Conservation (phyloP, 2,329 filamentous ascomycete genomes). For the Graphiopsis chlorocephala region DNA sequence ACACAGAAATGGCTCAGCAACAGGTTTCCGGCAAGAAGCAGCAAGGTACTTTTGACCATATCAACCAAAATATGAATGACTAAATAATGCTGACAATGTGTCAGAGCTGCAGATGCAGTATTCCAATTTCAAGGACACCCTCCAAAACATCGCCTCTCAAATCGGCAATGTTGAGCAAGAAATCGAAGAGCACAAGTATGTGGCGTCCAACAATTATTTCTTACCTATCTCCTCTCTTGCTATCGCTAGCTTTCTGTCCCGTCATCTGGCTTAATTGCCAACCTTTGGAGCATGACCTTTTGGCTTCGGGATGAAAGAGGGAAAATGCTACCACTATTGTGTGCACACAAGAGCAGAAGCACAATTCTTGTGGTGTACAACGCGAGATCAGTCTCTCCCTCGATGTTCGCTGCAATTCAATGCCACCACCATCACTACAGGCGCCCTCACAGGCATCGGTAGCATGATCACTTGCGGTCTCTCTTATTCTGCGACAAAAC, state of each 20-base stretch:
- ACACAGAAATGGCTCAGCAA: slow-evolving; percentile 45
- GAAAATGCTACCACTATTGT: background rate
- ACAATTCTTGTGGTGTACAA: background rate
- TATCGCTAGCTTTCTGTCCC: background rate
- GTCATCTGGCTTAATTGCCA: background rate
- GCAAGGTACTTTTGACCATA: slow-evolving; percentile 54
- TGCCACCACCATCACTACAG: background rate
- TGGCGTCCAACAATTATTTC: background rate
- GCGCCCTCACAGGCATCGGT: too few relatives aligned
- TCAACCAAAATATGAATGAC: background rate
- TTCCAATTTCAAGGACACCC: slow-evolving; percentile 68
- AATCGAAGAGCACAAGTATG: slow-evolving; percentile 94
- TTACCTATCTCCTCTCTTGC: slow-evolving; percentile 5
- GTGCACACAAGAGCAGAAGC: background rate
- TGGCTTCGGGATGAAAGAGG: background rate
- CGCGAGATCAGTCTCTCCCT: background rate
- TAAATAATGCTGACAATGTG: background rate
- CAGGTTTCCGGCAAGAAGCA: slow-evolving; percentile 65
- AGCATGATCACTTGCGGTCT: background rate
- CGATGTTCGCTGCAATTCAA: background rate
- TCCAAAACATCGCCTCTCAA: slow-evolving; percentile 92
- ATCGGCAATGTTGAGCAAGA: slow-evolving; percentile 98
- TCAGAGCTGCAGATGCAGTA: slow-evolving; percentile 78
- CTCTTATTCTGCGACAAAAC: background rate
- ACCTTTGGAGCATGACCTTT: background rate